Base-by-base conservation (phyloP, 225 moss, liverwort and hornwort genomes). In the Asterella californica region DNA sequence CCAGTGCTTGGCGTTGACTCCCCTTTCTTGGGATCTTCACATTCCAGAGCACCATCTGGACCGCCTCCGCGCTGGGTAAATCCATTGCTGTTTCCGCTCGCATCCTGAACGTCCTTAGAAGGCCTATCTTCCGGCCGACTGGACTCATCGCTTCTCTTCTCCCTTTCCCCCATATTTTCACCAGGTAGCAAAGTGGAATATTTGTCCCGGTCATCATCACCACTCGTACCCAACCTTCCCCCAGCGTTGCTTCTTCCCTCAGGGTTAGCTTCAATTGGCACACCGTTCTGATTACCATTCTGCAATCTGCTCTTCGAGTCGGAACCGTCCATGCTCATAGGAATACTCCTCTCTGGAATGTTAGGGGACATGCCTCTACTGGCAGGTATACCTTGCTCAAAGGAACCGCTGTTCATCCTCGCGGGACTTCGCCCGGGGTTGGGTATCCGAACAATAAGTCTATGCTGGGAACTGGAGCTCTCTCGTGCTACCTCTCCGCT, bases 391-490 rank as follows among this genome's bases (percentile, higher is more conserved):
- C 37, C 64, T 52, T 84, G 91, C 61, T 94, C 95, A 74, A 80
- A 93, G 15, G 84, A 72, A 75, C 83, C 88, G 48, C 88, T 87
- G 82, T 83, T 92, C 79, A 82, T 77, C 79, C 85, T 84, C 17
- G 87, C 89, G 65, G 94, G 96, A 82, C 94, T 94, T 65, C 91
- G 84, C 17, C 91, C 88, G 70, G 94, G 89, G 83, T 91, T 99
- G 14, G 97, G 90, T 48, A 95, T 89, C 81, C 94, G 89, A 32
- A 93, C 97, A 48, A 92, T 80, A 22, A 99, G 88, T 38, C 91
- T 92, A 81, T 88, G 88, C 61, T 93, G 91, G 27, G 75, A 53
- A n/a, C 65, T 72, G 8, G 83, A 50, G 52, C 30, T 74, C 10
- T 88, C 88, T 45, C 87, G 90, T 29, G 71, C 83, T 36, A 63